Conservation (phyloP, 148 eudicot species). For the Vaccinium macrocarpon region DNA sequence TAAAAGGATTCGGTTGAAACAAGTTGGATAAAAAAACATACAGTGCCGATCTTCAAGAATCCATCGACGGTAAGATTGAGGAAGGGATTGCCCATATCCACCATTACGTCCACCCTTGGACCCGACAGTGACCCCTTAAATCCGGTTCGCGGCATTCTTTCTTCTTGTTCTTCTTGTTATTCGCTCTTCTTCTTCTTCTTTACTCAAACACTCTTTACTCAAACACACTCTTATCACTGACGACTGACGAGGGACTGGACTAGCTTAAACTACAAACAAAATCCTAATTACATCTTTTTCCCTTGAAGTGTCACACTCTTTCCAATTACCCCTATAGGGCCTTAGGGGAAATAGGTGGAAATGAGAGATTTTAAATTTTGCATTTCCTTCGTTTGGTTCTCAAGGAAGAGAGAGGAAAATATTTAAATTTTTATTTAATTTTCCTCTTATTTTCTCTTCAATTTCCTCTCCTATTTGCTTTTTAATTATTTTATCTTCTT, state of each 20-base stretch:
- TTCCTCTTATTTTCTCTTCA: too few relatives aligned
- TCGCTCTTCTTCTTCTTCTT: neutral
- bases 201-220: neutral
- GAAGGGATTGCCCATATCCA: slow-evolving; percentile 70
- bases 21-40: slow-evolving; percentile 14
- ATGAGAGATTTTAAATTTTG: too few relatives aligned
- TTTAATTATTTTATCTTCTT: too few relatives aligned
- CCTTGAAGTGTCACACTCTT: too few relatives aligned
- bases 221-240: neutral
- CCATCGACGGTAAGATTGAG: slow-evolving; percentile 81
- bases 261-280: neutral
- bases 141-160: slow-evolving; percentile 52
- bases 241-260: neutral
- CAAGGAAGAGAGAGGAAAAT: too few relatives aligned
- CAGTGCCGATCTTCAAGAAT: slow-evolving; percentile 84
- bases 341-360: too few relatives aligned
- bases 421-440: too few relatives aligned
- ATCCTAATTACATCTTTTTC: too few relatives aligned
- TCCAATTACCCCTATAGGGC: too few relatives aligned
- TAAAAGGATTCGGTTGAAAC: neutral
- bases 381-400: too few relatives aligned
- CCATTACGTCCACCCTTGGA: slow-evolving; percentile 51
- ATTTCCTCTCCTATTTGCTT: too few relatives aligned
- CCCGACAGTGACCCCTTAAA: slow-evolving; percentile 37
- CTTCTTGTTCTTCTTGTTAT: neutral